A percentile compares a stretch with the other conserved stretches of the same genome.
phyloP scores from a whole-genome alignment of 73 alveolate species.

The Stentor roeselii region DNA sequence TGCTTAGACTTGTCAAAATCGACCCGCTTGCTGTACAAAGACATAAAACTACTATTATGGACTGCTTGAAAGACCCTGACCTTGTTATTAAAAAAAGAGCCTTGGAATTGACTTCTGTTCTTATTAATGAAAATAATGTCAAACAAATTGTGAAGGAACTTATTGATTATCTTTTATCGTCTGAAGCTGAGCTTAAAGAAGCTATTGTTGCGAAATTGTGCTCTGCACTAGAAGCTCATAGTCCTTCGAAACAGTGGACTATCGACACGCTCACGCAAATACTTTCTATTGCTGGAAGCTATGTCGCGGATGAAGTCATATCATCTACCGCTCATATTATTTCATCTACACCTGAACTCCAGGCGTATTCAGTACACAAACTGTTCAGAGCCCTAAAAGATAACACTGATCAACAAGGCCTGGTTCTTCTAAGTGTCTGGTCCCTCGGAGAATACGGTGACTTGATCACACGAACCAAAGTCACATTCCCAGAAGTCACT shows the following conservation, averaged over 20 bases:
- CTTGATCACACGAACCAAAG: conserved; percentile 44
- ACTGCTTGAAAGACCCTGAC: conserved; percentile 88
- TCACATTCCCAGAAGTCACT: conserved; percentile 43
- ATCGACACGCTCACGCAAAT: conserved; percentile 83
- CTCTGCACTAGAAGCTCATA: conserved; percentile 77
- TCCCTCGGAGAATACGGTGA: conserved; percentile 76
- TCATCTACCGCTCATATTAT: conserved; percentile 53
- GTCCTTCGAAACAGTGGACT: conserved; percentile 88
- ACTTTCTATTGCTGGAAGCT: conserved; percentile 81
- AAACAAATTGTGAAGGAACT: conserved; percentile 85
- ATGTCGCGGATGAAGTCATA: conserved; percentile 77
- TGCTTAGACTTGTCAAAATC: conserved; percentile 84
- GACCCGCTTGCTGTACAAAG: conserved; percentile 94
- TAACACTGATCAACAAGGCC: conserved; percentile 52
- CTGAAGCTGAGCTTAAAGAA: conserved; percentile 91
- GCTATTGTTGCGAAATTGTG: conserved; percentile 82
- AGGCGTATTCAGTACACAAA: conserved; percentile 62
- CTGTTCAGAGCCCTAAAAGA: conserved; percentile 53
- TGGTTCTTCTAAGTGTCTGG: conserved; percentile 64
- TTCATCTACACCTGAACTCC: conserved; percentile 73
- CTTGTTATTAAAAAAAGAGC: conserved; percentile 90
- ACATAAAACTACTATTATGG: conserved; percentile 90
- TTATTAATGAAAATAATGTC: conserved; percentile 79
- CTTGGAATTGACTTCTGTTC: conserved; percentile 80
- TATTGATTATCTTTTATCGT: conserved; percentile 76